Conservation (phyloP, 257 asterid species). For the Penstemon barbatus region DNA sequence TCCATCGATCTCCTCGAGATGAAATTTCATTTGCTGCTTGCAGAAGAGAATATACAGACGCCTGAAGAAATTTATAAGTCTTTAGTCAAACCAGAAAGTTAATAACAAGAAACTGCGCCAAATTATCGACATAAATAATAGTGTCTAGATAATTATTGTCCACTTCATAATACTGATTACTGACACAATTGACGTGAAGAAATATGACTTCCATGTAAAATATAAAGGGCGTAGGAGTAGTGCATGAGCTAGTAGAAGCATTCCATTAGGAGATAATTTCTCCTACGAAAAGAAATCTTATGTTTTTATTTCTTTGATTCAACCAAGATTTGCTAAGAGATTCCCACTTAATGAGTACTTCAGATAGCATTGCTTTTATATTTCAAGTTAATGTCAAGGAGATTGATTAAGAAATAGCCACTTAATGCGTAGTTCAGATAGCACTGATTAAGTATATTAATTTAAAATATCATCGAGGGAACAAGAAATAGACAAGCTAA, state of each 20-base stretch:
- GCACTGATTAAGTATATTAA: not conserved
- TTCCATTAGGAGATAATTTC: not conserved
- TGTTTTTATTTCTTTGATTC: not conserved
- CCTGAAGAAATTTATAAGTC: conserved; percentile 54
- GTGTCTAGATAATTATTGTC: not conserved
- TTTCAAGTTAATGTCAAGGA: not conserved
- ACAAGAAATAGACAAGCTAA: not conserved
- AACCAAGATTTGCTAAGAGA: not conserved
- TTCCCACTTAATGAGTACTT: not conserved
- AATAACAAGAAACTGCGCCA: conserved; percentile 16
- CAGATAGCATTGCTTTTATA: not conserved
- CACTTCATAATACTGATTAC: conserved; percentile 7
- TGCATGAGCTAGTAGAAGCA: not conserved
- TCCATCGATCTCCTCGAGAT: conserved; percentile 92
- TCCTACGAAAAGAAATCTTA: not conserved
- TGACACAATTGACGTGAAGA: not conserved
- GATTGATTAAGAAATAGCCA: not conserved
- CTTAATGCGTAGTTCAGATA: conserved; percentile 15
- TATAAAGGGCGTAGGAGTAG: not conserved
- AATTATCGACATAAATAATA: conserved; percentile 12
- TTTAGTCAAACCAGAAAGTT: conserved; percentile 30
- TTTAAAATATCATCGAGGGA: not conserved
- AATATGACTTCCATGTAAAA: not conserved
- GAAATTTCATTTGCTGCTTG: conserved; percentile 86
- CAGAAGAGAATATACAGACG: conserved; percentile 80